Base-by-base conservation (phyloP, 1,284 basidiomycete species). In the Trametes versicolor region DNA sequence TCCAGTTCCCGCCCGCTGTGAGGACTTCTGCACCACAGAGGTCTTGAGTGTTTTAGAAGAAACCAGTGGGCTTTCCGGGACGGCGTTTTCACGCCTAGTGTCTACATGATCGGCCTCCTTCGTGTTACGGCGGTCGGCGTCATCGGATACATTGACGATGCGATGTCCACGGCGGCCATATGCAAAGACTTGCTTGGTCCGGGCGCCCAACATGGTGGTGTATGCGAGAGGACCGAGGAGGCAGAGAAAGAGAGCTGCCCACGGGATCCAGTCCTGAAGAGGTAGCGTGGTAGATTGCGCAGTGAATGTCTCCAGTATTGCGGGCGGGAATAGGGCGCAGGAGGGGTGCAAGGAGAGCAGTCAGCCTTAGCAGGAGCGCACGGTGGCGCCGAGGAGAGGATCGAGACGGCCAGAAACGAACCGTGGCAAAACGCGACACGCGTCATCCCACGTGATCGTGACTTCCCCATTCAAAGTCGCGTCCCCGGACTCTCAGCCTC, bases 121-220 rank as follows among this genome's bases (percentile, higher is more conserved):
- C 12, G 54, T 53, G 47, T 65, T 63, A 19, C 41, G 36, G 39
- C 49, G 59, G 23, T 71, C 75, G 66, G 10, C 78, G 72, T 67
- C 74, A 58, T 79, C 79, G 62, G 82, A 80, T 53, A 80, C 82
- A 62, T 83, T 85, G 71, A 93, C 82, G 21, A 93, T 84, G 47
- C 91, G 86, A 59, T 85, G 84, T 27, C 82, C 81, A 60, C 90
- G 86, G 67, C 86, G 85, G 21, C 91, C 91, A 73, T 93, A 93
- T 19, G 89, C 78, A 59, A 83, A 84, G 63, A 93, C 85, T 70
- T 90, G 88, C 75, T 91, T 92, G 13, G 91, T 93, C 68, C 82
- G 81, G 61, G 84, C 69, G 50, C 85, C 80, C 10, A 87, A 77
- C 85, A 86, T 86, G 47, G 21, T 41, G n/a, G 34, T 47, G 60